Evolutionary conservation across 108 stramenopile genomes (phyloP).

Genomic region (Cylindrotheca closterium): DNA sequence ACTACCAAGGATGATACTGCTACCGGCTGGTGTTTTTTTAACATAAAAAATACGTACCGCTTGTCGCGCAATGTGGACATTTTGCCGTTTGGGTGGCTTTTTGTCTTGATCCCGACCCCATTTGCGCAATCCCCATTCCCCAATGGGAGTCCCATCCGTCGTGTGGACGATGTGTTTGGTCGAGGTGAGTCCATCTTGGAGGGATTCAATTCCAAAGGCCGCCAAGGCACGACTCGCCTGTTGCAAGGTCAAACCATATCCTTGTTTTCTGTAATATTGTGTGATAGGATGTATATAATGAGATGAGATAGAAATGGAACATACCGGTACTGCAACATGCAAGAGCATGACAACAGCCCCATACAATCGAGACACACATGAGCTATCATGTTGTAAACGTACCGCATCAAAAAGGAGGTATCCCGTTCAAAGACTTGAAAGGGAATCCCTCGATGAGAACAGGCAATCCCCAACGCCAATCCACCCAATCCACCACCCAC

Average conservation of each 20-base stretch:
- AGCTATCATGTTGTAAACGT: no score
- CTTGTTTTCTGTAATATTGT: conserved; percentile 2
- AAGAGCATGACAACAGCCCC: no score
- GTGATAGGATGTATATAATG: background rate
- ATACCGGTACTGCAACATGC: no score
- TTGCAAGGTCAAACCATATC: conserved; percentile 91
- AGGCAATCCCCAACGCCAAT: conserved; percentile 75
- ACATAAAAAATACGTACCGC: conserved; percentile 5
- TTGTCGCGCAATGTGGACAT: conserved; percentile 82
- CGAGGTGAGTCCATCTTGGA: conserved; percentile 43
- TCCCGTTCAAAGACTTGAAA: conserved; percentile 82
- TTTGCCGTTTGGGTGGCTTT: conserved; percentile 60
- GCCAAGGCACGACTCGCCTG: conserved; percentile 77
- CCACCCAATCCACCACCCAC: conserved; percentile 87
- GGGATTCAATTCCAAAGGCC: conserved; percentile 50
- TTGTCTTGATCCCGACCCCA: conserved; percentile 54
- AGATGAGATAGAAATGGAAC: no score
- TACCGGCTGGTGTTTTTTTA: no score
- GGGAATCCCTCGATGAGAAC: conserved; percentile 73
- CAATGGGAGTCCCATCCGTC: conserved; percentile 68
- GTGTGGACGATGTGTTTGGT: conserved; percentile 79
- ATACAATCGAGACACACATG: no score
- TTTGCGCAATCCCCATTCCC: conserved; percentile 82
- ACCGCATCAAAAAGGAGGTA: conserved; percentile 31
- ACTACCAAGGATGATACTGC: no score